A percentile compares a stretch with the other conserved stretches of the same genome.
phyloP scores from a whole-genome alignment of 2,329 filamentous ascomycete species.

The Aspergillus candidus region DNA sequence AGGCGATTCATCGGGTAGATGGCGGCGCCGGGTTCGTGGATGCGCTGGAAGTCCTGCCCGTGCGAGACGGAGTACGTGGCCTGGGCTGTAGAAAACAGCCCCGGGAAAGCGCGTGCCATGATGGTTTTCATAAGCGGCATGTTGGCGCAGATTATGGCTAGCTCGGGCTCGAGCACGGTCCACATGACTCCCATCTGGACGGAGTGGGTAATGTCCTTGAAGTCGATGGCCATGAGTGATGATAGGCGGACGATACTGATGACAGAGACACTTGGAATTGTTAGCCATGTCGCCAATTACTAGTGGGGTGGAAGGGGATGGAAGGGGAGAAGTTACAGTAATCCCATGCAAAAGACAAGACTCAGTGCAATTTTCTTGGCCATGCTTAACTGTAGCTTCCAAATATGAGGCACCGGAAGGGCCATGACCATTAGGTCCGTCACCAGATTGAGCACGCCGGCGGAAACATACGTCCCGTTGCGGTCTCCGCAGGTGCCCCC shows the following conservation, averaged over 20 bases:
- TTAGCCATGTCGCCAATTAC: too few species aligned
- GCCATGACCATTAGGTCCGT: constrained; percentile 19
- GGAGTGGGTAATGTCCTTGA: constrained; percentile 13
- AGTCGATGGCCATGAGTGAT: constrained; percentile 11
- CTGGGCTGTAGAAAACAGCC: too few species aligned
- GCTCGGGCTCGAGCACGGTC: constrained; percentile 14
- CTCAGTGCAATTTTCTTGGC: constrained; percentile 15
- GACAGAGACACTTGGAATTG: constrained; percentile 10
- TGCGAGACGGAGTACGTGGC: too few species aligned
- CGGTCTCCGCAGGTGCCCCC: constrained; percentile 11
- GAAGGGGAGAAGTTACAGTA: constrained; percentile 15
- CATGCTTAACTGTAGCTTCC: constrained; percentile 15
- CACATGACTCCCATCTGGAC: constrained; percentile 11
- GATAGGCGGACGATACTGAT: constrained; percentile 15
- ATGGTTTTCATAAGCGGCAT: constrained; percentile 4
- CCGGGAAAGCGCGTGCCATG: too few species aligned
- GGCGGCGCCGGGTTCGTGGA: too few species aligned
- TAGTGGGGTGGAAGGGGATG: too few species aligned
- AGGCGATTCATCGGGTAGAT: too few species aligned
- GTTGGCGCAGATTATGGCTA: constrained; percentile 13
- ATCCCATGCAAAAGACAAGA: constrained; percentile 15
- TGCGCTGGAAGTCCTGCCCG: too few species aligned
- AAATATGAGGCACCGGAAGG: constrained; percentile 18
- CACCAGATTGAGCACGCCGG: constrained; percentile 16
- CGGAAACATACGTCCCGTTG: constrained; percentile 10